A percentile compares a stretch with the other conserved stretches of the same genome.
phyloP scores from a whole-genome alignment of 1,284 basidiomycete species.

The Coniferiporia sulphurascens region DNA sequence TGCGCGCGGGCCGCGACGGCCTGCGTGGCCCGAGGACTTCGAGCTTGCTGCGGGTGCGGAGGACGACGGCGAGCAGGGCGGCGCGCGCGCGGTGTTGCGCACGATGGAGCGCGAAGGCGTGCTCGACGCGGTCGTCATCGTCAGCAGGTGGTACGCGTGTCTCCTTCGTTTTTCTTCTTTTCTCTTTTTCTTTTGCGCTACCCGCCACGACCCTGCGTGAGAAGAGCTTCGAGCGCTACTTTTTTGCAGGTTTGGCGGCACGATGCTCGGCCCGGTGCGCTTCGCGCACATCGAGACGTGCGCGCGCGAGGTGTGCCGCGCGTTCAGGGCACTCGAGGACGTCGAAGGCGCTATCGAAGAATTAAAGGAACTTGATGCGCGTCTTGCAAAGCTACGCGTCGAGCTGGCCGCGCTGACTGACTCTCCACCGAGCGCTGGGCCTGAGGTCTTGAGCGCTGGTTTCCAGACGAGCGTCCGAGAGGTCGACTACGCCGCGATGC shows the following conservation, averaged over 20 bases:
- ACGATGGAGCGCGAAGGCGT: constrained; percentile 67
- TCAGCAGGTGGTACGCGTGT: constrained; percentile 64
- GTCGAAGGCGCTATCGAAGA: constrained; percentile 53
- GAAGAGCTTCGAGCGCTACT: not conserved
- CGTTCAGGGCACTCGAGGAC: constrained; percentile 62
- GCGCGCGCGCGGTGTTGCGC: constrained; percentile 56
- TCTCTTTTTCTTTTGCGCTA: too few relatives aligned
- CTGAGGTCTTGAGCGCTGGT: not conserved
- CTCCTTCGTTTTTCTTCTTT: constrained; percentile 7
- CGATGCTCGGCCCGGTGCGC: constrained; percentile 61
- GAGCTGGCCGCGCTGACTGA: constrained; percentile 34
- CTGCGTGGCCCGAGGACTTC: constrained; percentile 63
- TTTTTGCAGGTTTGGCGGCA: constrained; percentile 70
- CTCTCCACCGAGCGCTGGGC: not conserved
- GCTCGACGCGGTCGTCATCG: constrained; percentile 62
- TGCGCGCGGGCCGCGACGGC: constrained; percentile 62
- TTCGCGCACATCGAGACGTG: constrained; percentile 78
- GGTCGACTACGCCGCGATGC: not conserved
- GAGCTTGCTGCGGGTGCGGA: constrained; percentile 53
- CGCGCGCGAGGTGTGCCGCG: constrained; percentile 63
- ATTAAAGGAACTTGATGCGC: constrained; percentile 56
- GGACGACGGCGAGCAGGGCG: constrained; percentile 72
- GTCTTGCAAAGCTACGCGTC: constrained; percentile 49
- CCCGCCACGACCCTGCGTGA: not conserved
- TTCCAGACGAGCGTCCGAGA: not conserved